Evolutionary conservation across 176 grass and related monocot genomes (phyloP).

Genomic region (Aechmea fasciata): DNA sequence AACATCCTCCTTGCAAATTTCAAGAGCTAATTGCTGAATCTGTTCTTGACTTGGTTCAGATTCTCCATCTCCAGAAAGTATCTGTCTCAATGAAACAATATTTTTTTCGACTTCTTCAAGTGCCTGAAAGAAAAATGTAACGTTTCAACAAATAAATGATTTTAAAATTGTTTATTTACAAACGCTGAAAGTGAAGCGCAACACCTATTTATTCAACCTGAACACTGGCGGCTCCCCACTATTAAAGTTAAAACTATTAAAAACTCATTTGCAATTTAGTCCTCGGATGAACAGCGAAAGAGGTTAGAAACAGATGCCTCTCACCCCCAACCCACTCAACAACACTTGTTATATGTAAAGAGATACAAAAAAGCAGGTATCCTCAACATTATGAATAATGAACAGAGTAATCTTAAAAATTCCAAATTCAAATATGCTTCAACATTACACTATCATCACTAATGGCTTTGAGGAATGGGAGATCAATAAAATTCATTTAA

Average conservation of each 20-base stretch:
- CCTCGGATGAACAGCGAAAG: neutral
- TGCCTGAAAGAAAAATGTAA: constrained; percentile 38
- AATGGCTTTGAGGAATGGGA: too few relatives aligned
- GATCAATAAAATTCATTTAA: too few relatives aligned
- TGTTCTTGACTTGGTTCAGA: constrained; percentile 83
- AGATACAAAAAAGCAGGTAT: too few relatives aligned
- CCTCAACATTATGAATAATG: too few relatives aligned
- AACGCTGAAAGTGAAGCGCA: neutral
- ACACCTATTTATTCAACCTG: neutral
- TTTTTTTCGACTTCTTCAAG: constrained; percentile 93
- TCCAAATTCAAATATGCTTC: too few relatives aligned
- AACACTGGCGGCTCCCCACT: neutral
- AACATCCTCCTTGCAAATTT: constrained; percentile 83
- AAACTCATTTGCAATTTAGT: neutral
- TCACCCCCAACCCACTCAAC: too few relatives aligned
- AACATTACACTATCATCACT: too few relatives aligned
- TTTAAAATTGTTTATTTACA: neutral
- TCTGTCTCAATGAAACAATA: constrained; percentile 50
- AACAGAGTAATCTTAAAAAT: too few relatives aligned
- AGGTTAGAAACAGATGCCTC: too few relatives aligned
- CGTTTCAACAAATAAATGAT: neutral
- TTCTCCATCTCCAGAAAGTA: constrained; percentile 84
- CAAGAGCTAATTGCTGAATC: constrained; percentile 68
- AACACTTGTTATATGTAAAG: too few relatives aligned
- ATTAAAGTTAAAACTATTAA: neutral